A percentile compares a stretch with the other conserved stretches of the same genome.
These are phyloP conservation scores for Macrolepiota fuliginosa DNA, from an alignment of 768 basidiomycete genomes.

Conservation along the genomic window DNA sequence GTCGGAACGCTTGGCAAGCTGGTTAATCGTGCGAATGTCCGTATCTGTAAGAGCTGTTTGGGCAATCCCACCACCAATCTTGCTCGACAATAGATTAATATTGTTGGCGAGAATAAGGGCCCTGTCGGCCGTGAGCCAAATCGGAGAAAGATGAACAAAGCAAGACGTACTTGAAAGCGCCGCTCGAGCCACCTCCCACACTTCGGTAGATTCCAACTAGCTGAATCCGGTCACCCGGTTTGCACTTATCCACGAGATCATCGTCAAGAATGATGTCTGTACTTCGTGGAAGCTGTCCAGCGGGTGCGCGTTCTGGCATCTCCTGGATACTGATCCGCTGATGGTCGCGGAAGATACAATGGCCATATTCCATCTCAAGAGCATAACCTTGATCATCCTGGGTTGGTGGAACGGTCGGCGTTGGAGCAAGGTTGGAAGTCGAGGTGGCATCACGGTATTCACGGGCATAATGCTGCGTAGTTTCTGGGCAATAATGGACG, in stretches of 20 bases:
- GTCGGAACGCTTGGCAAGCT: constrained; percentile 81
- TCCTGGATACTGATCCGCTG: constrained; percentile 98
- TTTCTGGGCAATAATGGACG: constrained; percentile 92
- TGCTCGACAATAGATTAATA: constrained; percentile 90
- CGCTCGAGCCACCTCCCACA: constrained; percentile 84
- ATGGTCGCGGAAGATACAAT: constrained; percentile 91
- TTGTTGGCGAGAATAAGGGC: constrained; percentile 95
- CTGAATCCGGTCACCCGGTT: constrained; percentile 97
- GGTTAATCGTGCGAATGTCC: constrained; percentile 95
- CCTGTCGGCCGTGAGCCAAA: constrained; percentile 38
- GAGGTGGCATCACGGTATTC: constrained; percentile 93
- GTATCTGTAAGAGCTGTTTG: constrained; percentile 89
- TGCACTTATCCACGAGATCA: constrained; percentile 95
- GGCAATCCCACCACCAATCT: constrained; percentile 92
- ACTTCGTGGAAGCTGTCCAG: constrained; percentile 93
- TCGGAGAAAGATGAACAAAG: constrained; percentile 12
- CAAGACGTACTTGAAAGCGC: constrained; percentile 85
- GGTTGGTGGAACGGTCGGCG: constrained; percentile 83
- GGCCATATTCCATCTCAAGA: constrained; percentile 89
- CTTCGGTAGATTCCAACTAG: constrained; percentile 94
- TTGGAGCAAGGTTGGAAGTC: constrained; percentile 82
- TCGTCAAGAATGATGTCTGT: constrained; percentile 96
- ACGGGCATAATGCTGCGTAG: constrained; percentile 77
- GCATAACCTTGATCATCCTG: constrained; percentile 87
- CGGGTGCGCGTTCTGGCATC: constrained; percentile 98